Evolutionary conservation across 2,329 filamentous ascomycete genomes (phyloP), one percentile per base, ranked within the genome.

Genomic region (Leptosphaerulina australis): DNA sequence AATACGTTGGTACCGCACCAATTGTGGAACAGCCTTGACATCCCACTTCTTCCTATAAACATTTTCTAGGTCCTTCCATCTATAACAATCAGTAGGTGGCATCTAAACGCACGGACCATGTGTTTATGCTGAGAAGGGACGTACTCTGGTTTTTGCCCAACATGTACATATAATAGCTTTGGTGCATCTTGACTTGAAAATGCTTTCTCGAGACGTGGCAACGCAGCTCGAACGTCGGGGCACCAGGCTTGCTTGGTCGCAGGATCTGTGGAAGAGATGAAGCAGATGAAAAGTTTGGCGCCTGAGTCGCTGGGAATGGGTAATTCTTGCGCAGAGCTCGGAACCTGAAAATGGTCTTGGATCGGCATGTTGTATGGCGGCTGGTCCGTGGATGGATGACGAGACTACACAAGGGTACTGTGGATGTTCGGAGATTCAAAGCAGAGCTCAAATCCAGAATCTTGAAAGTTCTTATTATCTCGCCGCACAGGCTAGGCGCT

Each of bases 181-280:
- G 53, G 49, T 6, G 31, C 37, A 14, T 37, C 31, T 4, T 20
- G 26, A 5, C 31, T 9, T 10, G 31, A 25, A 26, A 57, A 57
- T 4, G 25, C 29, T 10, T 30, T 43, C 20, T 45, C 9, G 12
- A 52, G 41, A 0, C 24, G 14, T 9, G 55, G 55, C 33, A 57
- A 12, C 36, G 55, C 44, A 6, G 55, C 55, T 4, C 51, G 49
- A 12, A 57, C 55, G 34, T 57, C 55, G 10, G 55, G 51, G 44
- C 55, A 57, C 55, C 55, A 57, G 4, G 55, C 25, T 22, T 46
- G 35, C 6, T 50, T 31, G 3, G 50, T 57, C 14, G 34, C 36
- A 0, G 55, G 44, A n/a, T 50, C 47, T 9, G 29, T 44, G 5
- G 44, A 44, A 10, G 55, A 37, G 17, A 57, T 49, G 44, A 57